phyloP scores from a whole-genome alignment of 2,329 filamentous ascomycete genomes.

The Cytospora chrysosperma region DNA sequence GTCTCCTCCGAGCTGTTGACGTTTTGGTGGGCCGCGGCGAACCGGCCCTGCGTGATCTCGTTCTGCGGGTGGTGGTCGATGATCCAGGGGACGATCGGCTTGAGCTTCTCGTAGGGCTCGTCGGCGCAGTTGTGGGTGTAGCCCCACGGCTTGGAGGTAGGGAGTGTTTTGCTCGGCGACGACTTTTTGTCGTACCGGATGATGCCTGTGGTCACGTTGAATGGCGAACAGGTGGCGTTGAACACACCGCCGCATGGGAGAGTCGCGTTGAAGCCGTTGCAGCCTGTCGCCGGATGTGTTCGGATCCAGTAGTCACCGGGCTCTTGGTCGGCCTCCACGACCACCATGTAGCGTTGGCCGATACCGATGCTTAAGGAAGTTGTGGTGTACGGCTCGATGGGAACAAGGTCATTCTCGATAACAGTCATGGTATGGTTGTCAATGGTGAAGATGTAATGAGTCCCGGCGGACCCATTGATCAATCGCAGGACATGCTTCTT shows the following conservation, averaged over 20 bases:
- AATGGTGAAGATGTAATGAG: constrained; percentile 38
- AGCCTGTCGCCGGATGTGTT: constrained; percentile 27
- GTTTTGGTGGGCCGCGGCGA: constrained; percentile 12
- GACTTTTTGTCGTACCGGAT: constrained; percentile 24
- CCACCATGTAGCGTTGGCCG: constrained; percentile 41
- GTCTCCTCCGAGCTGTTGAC: constrained; percentile 7
- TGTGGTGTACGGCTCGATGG: constrained; percentile 38
- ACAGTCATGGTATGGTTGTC: constrained; percentile 48
- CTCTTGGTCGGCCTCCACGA: constrained; percentile 37
- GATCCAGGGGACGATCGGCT: constrained; percentile 14
- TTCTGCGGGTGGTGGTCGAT: constrained; percentile 18
- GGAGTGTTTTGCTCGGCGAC: constrained; percentile 21
- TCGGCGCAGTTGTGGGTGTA: constrained; percentile 8
- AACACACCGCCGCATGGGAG: constrained; percentile 16
- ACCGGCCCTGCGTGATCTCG: constrained; percentile 14
- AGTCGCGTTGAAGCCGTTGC: constrained; percentile 20
- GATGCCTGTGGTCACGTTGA: constrained; percentile 25
- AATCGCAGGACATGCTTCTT: constrained; percentile 43
- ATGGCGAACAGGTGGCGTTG: constrained; percentile 14
- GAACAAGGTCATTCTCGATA: constrained; percentile 46
- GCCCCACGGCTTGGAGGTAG: constrained; percentile 13
- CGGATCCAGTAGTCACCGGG: constrained; percentile 29
- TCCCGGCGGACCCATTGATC: constrained; percentile 45
- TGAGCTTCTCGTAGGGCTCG: constrained; percentile 9
- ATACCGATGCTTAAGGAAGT: constrained; percentile 28